Evolutionary conservation across 179 eudicot species (phyloP), one percentile per base, ranked within the genome.

Genomic region (Vitellaria paradoxa): DNA sequence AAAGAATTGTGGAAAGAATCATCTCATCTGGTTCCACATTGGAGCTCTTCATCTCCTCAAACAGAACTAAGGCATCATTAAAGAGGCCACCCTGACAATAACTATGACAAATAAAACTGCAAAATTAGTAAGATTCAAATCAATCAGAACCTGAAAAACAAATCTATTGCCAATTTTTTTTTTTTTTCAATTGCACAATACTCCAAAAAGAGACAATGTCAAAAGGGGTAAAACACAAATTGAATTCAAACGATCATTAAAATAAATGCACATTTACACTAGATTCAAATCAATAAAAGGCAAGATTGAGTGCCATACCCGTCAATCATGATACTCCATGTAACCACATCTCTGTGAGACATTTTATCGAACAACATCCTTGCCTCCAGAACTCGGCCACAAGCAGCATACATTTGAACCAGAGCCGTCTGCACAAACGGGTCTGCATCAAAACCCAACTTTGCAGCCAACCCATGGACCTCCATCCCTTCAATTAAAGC

Each of bases 261-360:
- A 24, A 57, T 24, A 55, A 70, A 26, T 67, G 23, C 45, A 42
- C 45, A 42, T 42, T 42, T 42, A 42, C 45, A 42, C 45, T 4
- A 42, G 4, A 23, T 20, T 70, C 23, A 59, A 50, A 70, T 49
- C 56, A 17, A 70, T 24, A 64, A 21, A 24, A 45, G 12, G 49
- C 7, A 11, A 26, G 14, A 69, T 30, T 15, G 23, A 62, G 30
- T 23, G 46, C 7, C 81, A 65, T 82, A 87, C 89, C 93, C 89
- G 75, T 86, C 85, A 71, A 89, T 86, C 88, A 89, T 87, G 64
- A 83, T 82, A 47, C 79, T 86, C 93, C 93, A 89, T 9, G 93
- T 55, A 21, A 88, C 85, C 46, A 87, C 80, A 81, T 87, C 91
- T 56, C 88, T 79, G 0, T 81, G 67, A 56, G 84, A 78, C 92